Base-by-base conservation (phyloP, 2,329 filamentous ascomycete genomes). In the Paraconiothyrium sp. region DNA sequence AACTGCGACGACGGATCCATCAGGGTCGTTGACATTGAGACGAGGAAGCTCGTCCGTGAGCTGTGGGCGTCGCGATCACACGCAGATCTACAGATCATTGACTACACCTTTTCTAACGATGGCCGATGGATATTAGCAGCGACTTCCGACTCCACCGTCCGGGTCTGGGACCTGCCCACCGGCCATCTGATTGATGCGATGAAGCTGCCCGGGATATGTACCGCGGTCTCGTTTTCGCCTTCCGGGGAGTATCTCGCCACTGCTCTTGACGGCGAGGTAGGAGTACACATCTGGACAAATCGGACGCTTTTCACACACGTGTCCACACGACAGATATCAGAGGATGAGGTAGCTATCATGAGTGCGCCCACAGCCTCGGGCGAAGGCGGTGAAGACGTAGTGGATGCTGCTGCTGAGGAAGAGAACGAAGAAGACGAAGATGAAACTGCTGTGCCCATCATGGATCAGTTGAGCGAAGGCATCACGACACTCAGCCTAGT, bases 251-350 rank as follows among this genome's bases (percentile, higher is more conserved):
- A 93, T 71, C 86, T 99, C n/a, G 95, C 95, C 3, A 95, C 94
- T 3, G 91, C 93, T 0, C 89, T 93, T 57, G 88, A 93, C 57
- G 91, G 90, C 60, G 89, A 90, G 65, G 86, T 97, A 1, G 95
- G 95, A 13, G 90, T 99, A n/a, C 90, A 92, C 68, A 88, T 99
- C 51, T 99, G 95, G 94, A 97, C 92, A 24, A 99, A 99, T 80
- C 92, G 92, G 73, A 90, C 91, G 0, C 84, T 98, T 1, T 99
- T 97, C 83, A 92, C 90, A 59, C 93, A 97, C 70, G 89, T 97
- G 0, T 90, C 94, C 0, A 96, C 93, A 0, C 86, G 91, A 22
- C 92, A 95, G 70, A 91, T 99, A 61, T 90, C 91, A 3, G 92
- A 96, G 66, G 85, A 88, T 58, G 89, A 92, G 50, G 88, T 97